Evolutionary conservation across 495 filamentous ascomycete species (phyloP).

Genomic region (Talaromyces wortmannii): DNA sequence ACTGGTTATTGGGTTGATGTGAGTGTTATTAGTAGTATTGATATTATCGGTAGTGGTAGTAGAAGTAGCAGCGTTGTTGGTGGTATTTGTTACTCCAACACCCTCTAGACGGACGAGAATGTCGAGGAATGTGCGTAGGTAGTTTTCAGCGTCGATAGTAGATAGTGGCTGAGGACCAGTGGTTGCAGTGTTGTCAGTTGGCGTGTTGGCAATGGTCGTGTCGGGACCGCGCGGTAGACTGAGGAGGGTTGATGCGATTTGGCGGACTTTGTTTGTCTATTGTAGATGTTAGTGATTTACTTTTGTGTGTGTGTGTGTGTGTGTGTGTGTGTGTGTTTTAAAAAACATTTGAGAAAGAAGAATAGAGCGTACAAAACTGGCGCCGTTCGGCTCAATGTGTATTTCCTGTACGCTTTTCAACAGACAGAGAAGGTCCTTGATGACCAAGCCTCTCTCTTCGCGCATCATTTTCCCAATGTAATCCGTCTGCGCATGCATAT

Average conservation of each 20-base stretch:
- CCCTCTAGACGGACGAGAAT: constrained; percentile 64
- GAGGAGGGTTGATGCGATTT: constrained; percentile 69
- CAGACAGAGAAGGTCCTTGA: constrained; percentile 66
- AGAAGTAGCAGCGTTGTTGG: neutral
- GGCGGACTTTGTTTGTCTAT: constrained; percentile 60
- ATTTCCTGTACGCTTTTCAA: constrained; percentile 65
- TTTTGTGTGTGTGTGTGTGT: too few species aligned
- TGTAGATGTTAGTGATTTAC: neutral
- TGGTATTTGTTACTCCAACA: constrained; percentile 8
- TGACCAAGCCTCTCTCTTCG: constrained; percentile 63
- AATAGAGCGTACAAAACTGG: constrained; percentile 50
- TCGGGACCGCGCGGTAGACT: constrained; percentile 45
- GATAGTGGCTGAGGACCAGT: constrained; percentile 26
- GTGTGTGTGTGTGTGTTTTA: too few species aligned
- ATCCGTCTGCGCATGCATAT: constrained; percentile 31
- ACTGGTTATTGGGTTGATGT: neutral
- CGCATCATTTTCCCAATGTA: constrained; percentile 49
- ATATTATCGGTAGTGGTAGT: neutral
- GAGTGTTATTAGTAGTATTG: neutral
- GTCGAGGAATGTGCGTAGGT: constrained; percentile 60
- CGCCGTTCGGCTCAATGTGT: constrained; percentile 77
- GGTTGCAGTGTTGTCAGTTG: constrained; percentile 6
- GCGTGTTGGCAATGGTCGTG: constrained; percentile 37
- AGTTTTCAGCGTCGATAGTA: constrained; percentile 48
- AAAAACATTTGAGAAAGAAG: neutral